Evolutionary conservation across 495 filamentous ascomycete species (phyloP).

Genomic region (Xylaria sp.): DNA sequence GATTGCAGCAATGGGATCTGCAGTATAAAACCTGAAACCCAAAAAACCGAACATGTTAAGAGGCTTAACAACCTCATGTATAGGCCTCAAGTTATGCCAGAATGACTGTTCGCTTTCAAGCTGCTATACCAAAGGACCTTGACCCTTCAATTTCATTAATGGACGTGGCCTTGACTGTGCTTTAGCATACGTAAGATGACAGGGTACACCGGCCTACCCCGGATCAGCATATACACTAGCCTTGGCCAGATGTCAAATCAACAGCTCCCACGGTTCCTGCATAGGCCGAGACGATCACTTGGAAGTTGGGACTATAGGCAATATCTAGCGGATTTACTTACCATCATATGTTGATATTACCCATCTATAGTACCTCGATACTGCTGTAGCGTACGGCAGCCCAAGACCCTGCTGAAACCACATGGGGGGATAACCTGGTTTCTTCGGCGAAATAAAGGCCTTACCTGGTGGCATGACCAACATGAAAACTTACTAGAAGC

Average conservation of each 20-base stretch:
- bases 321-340: neutral
- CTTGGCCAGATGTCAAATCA: conserved; percentile 19
- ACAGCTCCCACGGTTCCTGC: conserved; percentile 10
- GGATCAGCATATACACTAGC: conserved; percentile 19
- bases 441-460: conserved; percentile 25
- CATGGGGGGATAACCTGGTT: neutral
- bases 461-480: conserved; percentile 20
- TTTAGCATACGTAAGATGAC: neutral
- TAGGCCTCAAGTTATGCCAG: neutral
- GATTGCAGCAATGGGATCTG: too few species aligned
- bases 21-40: neutral
- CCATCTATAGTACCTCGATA: neutral
- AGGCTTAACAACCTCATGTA: neutral
- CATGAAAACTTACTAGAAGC: neutral
- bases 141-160: neutral
- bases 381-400: neutral
- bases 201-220: conserved; percentile 20
- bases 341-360: neutral
- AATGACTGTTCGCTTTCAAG: neutral
- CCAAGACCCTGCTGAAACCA: conserved; percentile 8
- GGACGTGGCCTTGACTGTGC: neutral
- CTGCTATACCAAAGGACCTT: neutral
- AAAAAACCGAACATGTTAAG: neutral
- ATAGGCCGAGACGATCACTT: conserved; percentile 9
- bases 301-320: neutral